A percentile compares a stretch with the other conserved stretches of the same genome.
These are phyloP conservation scores for Sporothrix luriei DNA, from an alignment of 2,329 filamentous ascomycete species.

Conservation along the genomic window DNA sequence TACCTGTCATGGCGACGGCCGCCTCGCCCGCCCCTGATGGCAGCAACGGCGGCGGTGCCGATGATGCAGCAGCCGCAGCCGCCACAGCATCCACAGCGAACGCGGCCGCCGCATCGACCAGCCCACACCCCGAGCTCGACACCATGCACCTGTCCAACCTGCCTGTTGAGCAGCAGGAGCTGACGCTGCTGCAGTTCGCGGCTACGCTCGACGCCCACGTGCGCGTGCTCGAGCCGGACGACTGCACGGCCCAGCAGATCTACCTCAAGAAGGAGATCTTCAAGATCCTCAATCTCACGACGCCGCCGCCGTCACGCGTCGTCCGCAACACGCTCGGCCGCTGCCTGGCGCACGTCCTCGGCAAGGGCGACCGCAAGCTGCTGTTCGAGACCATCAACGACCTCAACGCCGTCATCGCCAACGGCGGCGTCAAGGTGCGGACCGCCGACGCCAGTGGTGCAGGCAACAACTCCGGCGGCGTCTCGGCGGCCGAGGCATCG, in stretches of 20 bases:
- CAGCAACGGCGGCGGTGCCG: slow-evolving; percentile 33
- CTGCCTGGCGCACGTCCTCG: slow-evolving; percentile 81
- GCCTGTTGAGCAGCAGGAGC: slow-evolving; percentile 90
- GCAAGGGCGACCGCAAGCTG: slow-evolving; percentile 83
- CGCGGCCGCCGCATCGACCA: slow-evolving; percentile 45
- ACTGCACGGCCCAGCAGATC: slow-evolving; percentile 84
- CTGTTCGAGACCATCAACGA: slow-evolving; percentile 96
- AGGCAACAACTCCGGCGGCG: slow-evolving; percentile 48
- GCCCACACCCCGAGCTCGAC: slow-evolving; percentile 76
- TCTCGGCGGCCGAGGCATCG: slow-evolving; percentile 69
- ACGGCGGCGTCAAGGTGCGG: slow-evolving; percentile 75
- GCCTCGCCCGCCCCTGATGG: slow-evolving; percentile 29
- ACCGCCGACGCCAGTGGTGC: slow-evolving; percentile 63
- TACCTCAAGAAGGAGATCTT: slow-evolving; percentile 93
- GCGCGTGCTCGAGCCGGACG: slow-evolving; percentile 70
- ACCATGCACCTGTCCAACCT: slow-evolving; percentile 84
- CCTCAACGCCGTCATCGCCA: slow-evolving; percentile 65
- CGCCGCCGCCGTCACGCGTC: slow-evolving; percentile 82
- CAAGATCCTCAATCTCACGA: slow-evolving; percentile 80
- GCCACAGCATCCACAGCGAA: slow-evolving; percentile 38
- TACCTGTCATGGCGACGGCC: slow-evolving; percentile 35
- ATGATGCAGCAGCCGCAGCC: slow-evolving; percentile 34
- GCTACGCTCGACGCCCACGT: slow-evolving; percentile 82
- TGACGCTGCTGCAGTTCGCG: slow-evolving; percentile 88
- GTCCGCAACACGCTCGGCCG: slow-evolving; percentile 86